phyloP scores from a whole-genome alignment of 2,329 filamentous ascomycete genomes.

The Beauveria sp. region DNA sequence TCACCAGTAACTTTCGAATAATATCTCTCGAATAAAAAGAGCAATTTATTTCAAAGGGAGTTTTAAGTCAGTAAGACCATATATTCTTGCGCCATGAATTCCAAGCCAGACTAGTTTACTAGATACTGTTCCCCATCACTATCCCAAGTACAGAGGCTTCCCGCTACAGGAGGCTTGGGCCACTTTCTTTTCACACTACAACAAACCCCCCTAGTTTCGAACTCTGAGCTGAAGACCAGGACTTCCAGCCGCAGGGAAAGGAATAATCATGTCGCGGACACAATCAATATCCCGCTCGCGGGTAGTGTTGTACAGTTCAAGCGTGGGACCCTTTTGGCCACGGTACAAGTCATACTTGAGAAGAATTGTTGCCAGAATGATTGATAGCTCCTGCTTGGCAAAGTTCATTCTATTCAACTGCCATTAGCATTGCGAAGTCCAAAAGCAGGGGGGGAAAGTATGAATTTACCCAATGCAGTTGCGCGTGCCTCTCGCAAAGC shows the following conservation, averaged over 20 bases:
- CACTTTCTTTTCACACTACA: background rate
- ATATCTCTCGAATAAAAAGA: too few relatives aligned
- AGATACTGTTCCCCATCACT: too few relatives aligned
- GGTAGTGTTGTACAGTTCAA: background rate
- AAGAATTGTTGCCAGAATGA: background rate
- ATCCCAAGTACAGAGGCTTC: too few relatives aligned
- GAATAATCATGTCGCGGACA: slow-evolving; percentile 3
- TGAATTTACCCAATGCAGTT: background rate
- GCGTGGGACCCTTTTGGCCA: background rate
- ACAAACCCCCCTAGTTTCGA: background rate
- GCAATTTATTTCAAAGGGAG: too few relatives aligned
- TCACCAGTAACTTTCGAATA: too few relatives aligned
- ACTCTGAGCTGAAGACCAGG: background rate
- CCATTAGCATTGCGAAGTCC: background rate
- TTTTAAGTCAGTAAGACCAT: too few relatives aligned
- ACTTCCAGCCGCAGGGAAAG: background rate
- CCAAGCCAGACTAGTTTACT: too few relatives aligned
- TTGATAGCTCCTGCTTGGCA: slow-evolving; percentile 2
- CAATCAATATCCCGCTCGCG: slow-evolving; percentile 2
- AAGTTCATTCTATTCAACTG: background rate
- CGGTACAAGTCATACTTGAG: slow-evolving; percentile 1
- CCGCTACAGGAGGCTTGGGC: background rate
- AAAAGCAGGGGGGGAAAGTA: background rate
- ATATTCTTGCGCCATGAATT: too few relatives aligned
- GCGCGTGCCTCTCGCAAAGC: background rate